phyloP scores from a whole-genome alignment of 179 eudicot genomes.

The Spergularia azorica region DNA sequence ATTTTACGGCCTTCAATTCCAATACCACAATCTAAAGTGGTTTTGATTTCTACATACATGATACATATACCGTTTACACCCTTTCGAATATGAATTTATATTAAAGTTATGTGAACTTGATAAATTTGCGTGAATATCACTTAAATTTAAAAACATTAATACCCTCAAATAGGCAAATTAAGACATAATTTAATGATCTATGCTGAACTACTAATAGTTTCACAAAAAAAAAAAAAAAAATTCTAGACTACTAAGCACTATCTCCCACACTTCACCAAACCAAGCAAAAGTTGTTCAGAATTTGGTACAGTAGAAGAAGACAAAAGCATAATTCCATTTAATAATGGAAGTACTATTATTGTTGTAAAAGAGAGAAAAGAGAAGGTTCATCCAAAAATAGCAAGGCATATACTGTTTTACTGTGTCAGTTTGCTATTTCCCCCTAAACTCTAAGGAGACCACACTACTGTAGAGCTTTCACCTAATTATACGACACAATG shows the following conservation, averaged over 20 bases:
- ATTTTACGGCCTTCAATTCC: not conserved
- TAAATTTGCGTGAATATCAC: too few species aligned
- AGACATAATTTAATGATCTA: too few species aligned
- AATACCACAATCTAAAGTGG: not conserved
- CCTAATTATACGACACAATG: constrained; percentile 23
- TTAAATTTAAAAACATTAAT: too few species aligned
- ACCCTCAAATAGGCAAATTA: too few species aligned
- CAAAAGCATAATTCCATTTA: not conserved
- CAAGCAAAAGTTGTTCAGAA: not conserved
- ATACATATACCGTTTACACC: not conserved
- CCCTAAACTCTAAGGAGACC: constrained; percentile 26
- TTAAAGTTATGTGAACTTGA: too few species aligned
- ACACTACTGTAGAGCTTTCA: constrained; percentile 26
- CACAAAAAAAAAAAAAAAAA: too few species aligned
- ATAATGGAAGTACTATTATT: not conserved
- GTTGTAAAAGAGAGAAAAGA: constrained; percentile 4
- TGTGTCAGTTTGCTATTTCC: not conserved
- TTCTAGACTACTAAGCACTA: too few species aligned
- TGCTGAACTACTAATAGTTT: too few species aligned
- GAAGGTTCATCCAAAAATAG: constrained; percentile 8
- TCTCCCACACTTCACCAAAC: not conserved
- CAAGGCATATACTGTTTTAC: constrained; percentile 19
- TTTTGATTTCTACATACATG: not conserved
- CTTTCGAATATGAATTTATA: too few species aligned
- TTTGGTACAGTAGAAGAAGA: not conserved